These are phyloP conservation scores for Lentinula aciculospora DNA, from an alignment of 768 basidiomycete genomes.

Conservation along the genomic window DNA sequence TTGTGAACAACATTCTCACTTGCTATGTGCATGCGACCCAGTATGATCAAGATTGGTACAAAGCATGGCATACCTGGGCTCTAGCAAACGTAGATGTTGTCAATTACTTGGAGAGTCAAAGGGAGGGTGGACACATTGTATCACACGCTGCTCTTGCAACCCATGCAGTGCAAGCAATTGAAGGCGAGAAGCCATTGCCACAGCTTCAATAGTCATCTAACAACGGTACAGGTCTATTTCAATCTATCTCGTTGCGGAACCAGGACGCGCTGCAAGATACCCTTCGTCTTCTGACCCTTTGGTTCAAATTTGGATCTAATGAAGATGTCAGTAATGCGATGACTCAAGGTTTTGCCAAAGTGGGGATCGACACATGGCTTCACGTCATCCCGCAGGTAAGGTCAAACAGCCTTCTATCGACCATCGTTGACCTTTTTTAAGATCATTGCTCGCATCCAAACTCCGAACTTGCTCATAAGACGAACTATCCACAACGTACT, in stretches of 20 bases:
- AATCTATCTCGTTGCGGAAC: constrained; percentile 85
- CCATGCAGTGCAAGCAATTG: constrained; percentile 90
- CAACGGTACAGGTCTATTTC: constrained; percentile 73
- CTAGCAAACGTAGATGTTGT: constrained; percentile 95
- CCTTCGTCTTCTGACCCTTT: constrained; percentile 85
- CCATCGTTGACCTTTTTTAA: constrained; percentile 22
- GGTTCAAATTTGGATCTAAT: constrained; percentile 96
- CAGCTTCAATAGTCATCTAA: not conserved
- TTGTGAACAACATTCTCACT: constrained; percentile 76
- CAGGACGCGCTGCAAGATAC: constrained; percentile 94
- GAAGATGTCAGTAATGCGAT: constrained; percentile 89
- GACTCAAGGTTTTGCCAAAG: constrained; percentile 76
- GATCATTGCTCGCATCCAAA: constrained; percentile 99
- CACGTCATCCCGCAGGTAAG: constrained; percentile 96
- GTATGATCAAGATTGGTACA: constrained; percentile 95
- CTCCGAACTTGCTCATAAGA: constrained; percentile 80
- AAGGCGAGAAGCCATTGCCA: constrained; percentile 46
- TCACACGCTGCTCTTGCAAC: constrained; percentile 61
- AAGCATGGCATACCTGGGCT: constrained; percentile 99
- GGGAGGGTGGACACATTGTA: constrained; percentile 50
- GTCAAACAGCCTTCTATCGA: not conserved
- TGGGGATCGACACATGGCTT: constrained; percentile 97
- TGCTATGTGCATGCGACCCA: constrained; percentile 85
- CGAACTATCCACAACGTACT: constrained; percentile 85
- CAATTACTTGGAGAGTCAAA: constrained; percentile 68